Conservation (phyloP, 768 basidiomycete species). For the Suillus sp. region DNA sequence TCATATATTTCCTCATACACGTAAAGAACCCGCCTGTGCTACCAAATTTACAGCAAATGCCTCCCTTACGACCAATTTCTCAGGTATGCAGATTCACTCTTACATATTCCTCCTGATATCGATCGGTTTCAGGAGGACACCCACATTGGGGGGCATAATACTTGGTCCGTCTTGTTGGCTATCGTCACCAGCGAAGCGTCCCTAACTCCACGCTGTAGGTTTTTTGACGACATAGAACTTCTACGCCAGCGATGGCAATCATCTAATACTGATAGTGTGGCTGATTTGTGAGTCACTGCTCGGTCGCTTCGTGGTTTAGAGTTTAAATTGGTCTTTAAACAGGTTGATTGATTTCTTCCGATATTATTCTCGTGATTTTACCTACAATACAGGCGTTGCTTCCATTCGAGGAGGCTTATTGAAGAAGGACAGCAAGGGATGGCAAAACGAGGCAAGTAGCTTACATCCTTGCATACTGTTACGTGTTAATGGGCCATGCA, state of each 20-base stretch:
- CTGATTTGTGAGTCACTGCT: slow-evolving; percentile 73
- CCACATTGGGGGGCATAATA: slow-evolving; percentile 78
- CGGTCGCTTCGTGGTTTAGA: not conserved
- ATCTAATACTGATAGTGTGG: slow-evolving; percentile 89
- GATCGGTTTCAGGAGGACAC: slow-evolving; percentile 63
- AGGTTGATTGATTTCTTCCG: slow-evolving; percentile 98
- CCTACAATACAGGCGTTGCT: slow-evolving; percentile 87
- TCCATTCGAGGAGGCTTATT: slow-evolving; percentile 88
- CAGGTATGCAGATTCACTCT: slow-evolving; percentile 47
- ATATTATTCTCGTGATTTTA: slow-evolving; percentile 92
- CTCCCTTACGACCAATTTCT: slow-evolving; percentile 84
- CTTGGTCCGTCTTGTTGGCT: slow-evolving; percentile 53
- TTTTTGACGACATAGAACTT: slow-evolving; percentile 96
- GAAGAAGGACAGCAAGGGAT: slow-evolving; percentile 91
- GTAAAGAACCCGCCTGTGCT: slow-evolving; percentile 97
- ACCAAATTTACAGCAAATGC: slow-evolving; percentile 95
- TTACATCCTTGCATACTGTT: not conserved
- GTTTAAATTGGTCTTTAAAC: slow-evolving; percentile 13
- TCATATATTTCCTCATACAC: slow-evolving; percentile 96
- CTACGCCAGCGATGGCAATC: slow-evolving; percentile 92
- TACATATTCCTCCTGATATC: slow-evolving; percentile 7
- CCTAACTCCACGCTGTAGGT: slow-evolving; percentile 48
- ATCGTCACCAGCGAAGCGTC: slow-evolving; percentile 13
- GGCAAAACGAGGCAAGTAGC: slow-evolving; percentile 85
- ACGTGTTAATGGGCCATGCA: slow-evolving; percentile 25